Evolutionary conservation across 2,329 filamentous ascomycete genomes (phyloP).

Genomic region (Aspergillus sp.): DNA sequence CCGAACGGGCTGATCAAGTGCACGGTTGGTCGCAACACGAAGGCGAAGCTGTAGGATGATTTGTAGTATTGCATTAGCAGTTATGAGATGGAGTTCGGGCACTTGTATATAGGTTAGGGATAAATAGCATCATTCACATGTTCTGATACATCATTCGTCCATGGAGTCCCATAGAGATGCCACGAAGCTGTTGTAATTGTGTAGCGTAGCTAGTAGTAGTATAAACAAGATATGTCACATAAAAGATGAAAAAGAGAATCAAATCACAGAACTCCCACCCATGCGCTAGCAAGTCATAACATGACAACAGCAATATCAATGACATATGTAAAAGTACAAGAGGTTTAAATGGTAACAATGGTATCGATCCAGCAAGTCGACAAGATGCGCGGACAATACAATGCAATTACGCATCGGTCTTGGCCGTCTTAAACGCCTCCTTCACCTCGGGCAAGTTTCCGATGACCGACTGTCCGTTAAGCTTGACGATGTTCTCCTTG

Average conservation of each 20-base stretch:
- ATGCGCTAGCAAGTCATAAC: conserved; percentile 42
- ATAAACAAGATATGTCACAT: not conserved
- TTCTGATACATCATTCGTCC: conserved; percentile 6
- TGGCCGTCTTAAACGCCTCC: conserved; percentile 39
- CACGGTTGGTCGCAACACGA: conserved; percentile 61
- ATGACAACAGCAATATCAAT: conserved; percentile 19
- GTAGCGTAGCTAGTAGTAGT: not conserved
- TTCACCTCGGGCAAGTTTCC: conserved; percentile 39
- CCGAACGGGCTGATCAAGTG: conserved; percentile 97
- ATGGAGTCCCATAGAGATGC: too few relatives aligned
- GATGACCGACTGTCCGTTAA: conserved; percentile 58
- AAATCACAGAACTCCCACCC: conserved; percentile 38
- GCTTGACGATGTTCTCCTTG: conserved; percentile 78
- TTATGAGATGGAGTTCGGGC: conserved; percentile 21
- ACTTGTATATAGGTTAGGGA: conserved; percentile 12
- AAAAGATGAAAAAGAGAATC: conserved; percentile 10
- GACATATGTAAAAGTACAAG: conserved; percentile 31
- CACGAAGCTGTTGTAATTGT: not conserved
- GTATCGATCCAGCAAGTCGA: conserved; percentile 14
- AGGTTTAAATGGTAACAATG: conserved; percentile 8
- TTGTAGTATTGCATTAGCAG: conserved; percentile 1
- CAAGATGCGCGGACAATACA: not conserved
- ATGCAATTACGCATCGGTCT: conserved; percentile 27
- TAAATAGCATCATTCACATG: conserved; percentile 6
- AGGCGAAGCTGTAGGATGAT: conserved; percentile 35